Conservation (phyloP, 2,329 filamentous ascomycete genomes). For the Colletotrichum sp. region DNA sequence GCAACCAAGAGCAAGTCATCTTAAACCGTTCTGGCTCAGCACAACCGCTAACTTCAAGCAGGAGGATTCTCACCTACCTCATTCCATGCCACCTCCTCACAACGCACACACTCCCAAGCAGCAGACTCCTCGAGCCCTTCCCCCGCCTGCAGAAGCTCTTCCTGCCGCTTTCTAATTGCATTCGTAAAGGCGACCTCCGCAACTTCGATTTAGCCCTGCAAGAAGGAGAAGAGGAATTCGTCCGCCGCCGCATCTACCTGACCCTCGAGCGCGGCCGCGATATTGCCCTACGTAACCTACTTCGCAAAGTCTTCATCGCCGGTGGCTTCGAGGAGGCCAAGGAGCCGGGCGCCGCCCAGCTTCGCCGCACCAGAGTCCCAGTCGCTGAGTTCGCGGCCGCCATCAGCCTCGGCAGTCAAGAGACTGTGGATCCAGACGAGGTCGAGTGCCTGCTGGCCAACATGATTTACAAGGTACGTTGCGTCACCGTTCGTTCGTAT, state of each 20-base stretch:
- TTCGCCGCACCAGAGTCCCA: slow-evolving; percentile 79
- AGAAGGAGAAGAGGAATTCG: slow-evolving; percentile 88
- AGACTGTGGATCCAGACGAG: slow-evolving; percentile 83
- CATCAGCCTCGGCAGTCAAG: slow-evolving; percentile 73
- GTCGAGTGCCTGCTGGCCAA: slow-evolving; percentile 95
- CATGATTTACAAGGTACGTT: slow-evolving; percentile 93
- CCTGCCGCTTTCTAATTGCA: slow-evolving; percentile 76
- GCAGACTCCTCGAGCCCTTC: slow-evolving; percentile 73
- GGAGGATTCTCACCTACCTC: slow-evolving; percentile 90
- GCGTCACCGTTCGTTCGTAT: slow-evolving; percentile 17
- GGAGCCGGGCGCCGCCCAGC: slow-evolving; percentile 65
- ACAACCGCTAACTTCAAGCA: slow-evolving; percentile 37
- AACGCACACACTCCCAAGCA: slow-evolving; percentile 81
- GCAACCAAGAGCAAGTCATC: slow-evolving; percentile 79
- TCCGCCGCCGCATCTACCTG: slow-evolving; percentile 91
- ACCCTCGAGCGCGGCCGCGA: slow-evolving; percentile 92
- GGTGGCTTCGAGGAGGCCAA: slow-evolving; percentile 83
- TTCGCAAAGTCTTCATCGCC: slow-evolving; percentile 87
- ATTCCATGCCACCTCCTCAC: slow-evolving; percentile 93
- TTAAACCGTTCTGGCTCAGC: neutral
- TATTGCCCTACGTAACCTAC: slow-evolving; percentile 87
- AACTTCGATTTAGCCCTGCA: slow-evolving; percentile 85
- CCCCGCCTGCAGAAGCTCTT: slow-evolving; percentile 81
- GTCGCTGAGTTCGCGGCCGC: slow-evolving; percentile 86
- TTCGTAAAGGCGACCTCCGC: slow-evolving; percentile 81